Base-by-base conservation (phyloP, 2,329 filamentous ascomycete species). In the Colletotrichum abscissum region DNA sequence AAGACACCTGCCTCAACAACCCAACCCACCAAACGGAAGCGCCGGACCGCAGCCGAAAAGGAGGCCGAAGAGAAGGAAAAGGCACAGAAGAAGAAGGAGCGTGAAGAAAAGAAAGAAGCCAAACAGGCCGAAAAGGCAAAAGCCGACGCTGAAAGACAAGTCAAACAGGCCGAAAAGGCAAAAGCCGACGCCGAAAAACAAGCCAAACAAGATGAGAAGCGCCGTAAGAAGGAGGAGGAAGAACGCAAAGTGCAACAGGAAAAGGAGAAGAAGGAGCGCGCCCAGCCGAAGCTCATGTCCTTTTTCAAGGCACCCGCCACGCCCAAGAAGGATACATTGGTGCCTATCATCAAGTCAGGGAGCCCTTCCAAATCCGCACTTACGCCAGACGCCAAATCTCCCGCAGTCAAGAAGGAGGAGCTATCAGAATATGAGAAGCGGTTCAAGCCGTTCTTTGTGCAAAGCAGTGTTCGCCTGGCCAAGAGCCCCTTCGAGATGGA, bases 361-460 rank as follows among this genome's bases (percentile, higher is more conserved):
- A 74, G 68, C 52, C 68, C 72, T 9, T 56, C 24, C 22, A 72
- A 63, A 22, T 12, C 22, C 1, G 8, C 60, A 8, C 26, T 56
- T 9, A 73, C 12, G 64, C 75, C n/a, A 71, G 55, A 62, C 9
- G 22, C 26, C 5, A 57, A 80, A 77, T 5, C 72, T 16, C 72
- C 71, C 11, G 67, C 75, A 11, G 22, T 69, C 3, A 68, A 76
- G 22, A 76, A 77, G 52, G 77, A 80, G 28, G 35, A 76, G 8
- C 76, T 82, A 28, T 87, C 89, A 0, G 87, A 90, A 57, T 95
- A 94, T 76, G 85, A 93, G 22, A 91, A 90, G 76, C 85, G 88
- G 46, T 98, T 98, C 78, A 89, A 95, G 38, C 92, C 94, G 0
- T 98, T 98, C 81, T 95, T 93, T 75, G 79, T 97, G 58, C 93